Evolutionary conservation across 768 basidiomycete genomes (phyloP).

Genomic region (Lactarius indigo): DNA sequence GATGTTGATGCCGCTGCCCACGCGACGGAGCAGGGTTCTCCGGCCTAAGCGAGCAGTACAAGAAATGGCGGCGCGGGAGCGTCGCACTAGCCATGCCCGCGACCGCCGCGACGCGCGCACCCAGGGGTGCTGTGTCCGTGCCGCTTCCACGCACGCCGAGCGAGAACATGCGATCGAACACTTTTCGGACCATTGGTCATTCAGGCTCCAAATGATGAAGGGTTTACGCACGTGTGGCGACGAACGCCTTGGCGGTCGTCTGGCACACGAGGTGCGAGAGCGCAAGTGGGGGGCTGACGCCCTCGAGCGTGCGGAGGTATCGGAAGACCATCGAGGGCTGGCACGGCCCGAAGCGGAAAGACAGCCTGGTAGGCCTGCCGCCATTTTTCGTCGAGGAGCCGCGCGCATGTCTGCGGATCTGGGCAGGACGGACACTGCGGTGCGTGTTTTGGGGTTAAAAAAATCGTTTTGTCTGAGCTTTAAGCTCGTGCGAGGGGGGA

Average conservation of each 20-base stretch:
- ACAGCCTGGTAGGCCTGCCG: slow-evolving; percentile 81
- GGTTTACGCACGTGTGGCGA: slow-evolving; percentile 64
- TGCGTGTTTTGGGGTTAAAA: too few relatives aligned
- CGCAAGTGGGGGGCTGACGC: slow-evolving; percentile 82
- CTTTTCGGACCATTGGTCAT: slow-evolving; percentile 37
- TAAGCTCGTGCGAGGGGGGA: not conserved
- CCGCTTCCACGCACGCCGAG: slow-evolving; percentile 78
- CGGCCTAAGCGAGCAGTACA: slow-evolving; percentile 73
- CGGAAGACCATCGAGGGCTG: slow-evolving; percentile 93
- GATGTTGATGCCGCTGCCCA: slow-evolving; percentile 12
- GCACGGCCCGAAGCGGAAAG: slow-evolving; percentile 84
- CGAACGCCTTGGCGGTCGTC: slow-evolving; percentile 83
- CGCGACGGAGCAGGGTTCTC: slow-evolving; percentile 43
- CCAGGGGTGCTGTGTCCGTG: slow-evolving; percentile 57
- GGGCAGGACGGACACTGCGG: slow-evolving; percentile 78
- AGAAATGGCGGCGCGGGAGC: slow-evolving; percentile 79
- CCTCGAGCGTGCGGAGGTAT: slow-evolving; percentile 86
- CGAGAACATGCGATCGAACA: slow-evolving; percentile 88
- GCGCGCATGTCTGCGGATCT: slow-evolving; percentile 74
- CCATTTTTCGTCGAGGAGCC: slow-evolving; percentile 91
- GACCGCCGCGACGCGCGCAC: slow-evolving; percentile 60
- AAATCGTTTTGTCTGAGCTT: too few relatives aligned
- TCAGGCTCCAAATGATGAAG: too few relatives aligned
- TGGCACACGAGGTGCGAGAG: slow-evolving; percentile 88
- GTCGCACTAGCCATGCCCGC: slow-evolving; percentile 50